Evolutionary conservation across 768 basidiomycete genomes (phyloP).

Genomic region (Rhizopogon vinicolor): DNA sequence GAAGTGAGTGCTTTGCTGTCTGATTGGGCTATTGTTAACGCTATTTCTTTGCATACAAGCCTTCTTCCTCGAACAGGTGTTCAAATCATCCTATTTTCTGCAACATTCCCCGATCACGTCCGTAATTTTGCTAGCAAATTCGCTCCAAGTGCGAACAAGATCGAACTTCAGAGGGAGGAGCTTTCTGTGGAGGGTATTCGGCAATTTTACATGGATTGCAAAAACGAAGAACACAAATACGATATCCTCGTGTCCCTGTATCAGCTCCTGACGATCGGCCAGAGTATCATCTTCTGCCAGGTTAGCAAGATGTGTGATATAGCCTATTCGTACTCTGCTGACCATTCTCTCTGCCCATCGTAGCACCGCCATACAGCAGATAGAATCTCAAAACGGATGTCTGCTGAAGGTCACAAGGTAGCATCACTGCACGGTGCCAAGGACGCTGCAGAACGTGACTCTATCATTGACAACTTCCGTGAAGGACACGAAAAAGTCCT

Average conservation of each 20-base stretch:
- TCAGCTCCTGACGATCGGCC: conserved; percentile 87
- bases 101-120: conserved; percentile 95
- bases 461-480: conserved; percentile 91
- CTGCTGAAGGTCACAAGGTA: conserved; percentile 91
- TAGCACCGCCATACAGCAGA: conserved; percentile 92
- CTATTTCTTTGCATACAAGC: conserved; percentile 27
- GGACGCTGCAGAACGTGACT: conserved; percentile 83
- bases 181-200: conserved; percentile 90
- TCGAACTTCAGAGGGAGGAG: conserved; percentile 91
- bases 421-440: conserved; percentile 95
- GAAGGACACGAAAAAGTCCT: conserved; percentile 95
- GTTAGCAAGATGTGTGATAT: conserved; percentile 36
- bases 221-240: conserved; percentile 88
- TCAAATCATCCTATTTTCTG: conserved; percentile 96
- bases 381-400: conserved; percentile 87
- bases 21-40: conserved; percentile 9
- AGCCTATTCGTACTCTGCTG: neutral
- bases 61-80: conserved; percentile 52
- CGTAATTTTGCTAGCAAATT: conserved; percentile 89
- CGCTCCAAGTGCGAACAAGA: conserved; percentile 93
- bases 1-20: conserved; percentile 53
- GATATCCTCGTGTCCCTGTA: conserved; percentile 92
- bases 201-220: conserved; percentile 98
- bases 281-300: conserved; percentile 98
- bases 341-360: neutral